Base-by-base conservation (phyloP, 2,329 filamentous ascomycete genomes). In the Venturia pyrina region DNA sequence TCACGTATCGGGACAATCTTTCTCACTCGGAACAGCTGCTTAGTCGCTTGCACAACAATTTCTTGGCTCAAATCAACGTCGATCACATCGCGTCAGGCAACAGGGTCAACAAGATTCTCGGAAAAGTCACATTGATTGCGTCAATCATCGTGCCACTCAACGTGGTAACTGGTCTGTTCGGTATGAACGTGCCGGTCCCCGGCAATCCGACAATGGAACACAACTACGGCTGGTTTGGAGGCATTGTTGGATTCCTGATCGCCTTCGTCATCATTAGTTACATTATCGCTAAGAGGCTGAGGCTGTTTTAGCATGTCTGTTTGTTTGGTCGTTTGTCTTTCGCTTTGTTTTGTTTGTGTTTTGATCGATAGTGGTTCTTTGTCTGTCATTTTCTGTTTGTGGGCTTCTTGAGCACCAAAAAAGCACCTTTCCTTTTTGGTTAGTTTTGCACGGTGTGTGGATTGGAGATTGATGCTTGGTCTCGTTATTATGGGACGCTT, bases 11-110 rank as follows among this genome's bases (percentile, higher is more conserved):
- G 85, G 95, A 90, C 70, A 99, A 96, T 77, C 78, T 99, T 71
- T 87, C 87, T 0, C 95, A 99, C 75, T 97, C 96, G 71, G 95
- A 99, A 76, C 98, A 98, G 82, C 97, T 99, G 84, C 84, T 99
- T 62, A 93, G 89, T 37, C 89, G 95, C 28, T 90, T 90, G 1
- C 95, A 99, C 80, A 91, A 89, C 80, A 99, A 98, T 76, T 98
- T 99, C 74, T 84, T 99, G 46, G 93, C 95, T 1, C 95, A 97
- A 74, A 86, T 98, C 68, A 93, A 89, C 48, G 93, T 98, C 71
- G 91, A 96, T 76, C 93, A 90, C 76, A 90, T 96, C 72, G 86
- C 89, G 1, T 88, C 96, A 75, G 93, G 93, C 34, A 96, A 93
- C 67, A 84, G 87, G 70, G 92, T 91, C 65, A 98, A 98, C 79